Conservation (phyloP, 768 basidiomycete species). For the Boletus rubropictus region DNA sequence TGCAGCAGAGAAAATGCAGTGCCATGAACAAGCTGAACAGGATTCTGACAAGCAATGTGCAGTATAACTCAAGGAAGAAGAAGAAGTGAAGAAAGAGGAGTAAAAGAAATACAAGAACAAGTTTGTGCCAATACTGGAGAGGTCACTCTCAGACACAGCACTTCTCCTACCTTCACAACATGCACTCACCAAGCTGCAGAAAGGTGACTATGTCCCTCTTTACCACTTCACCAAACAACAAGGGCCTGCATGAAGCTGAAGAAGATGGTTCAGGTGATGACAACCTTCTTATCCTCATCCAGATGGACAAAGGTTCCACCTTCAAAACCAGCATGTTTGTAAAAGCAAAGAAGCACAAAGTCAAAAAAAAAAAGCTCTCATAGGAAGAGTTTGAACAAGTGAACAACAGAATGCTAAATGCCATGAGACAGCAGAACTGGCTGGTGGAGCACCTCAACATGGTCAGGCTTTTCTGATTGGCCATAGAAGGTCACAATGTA, state of each 20-base stretch:
- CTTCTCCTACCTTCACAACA: background rate
- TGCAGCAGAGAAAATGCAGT: too few relatives aligned
- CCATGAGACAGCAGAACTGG: background rate
- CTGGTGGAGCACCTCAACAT: fast-evolving
- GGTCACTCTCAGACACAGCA: background rate
- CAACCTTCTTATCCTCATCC: background rate
- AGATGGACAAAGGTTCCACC: background rate
- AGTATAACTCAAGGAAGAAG: too few relatives aligned
- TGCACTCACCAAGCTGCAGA: fast-evolving
- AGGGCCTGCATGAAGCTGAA: background rate
- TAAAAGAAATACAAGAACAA: too few relatives aligned
- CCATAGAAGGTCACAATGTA: too few relatives aligned
- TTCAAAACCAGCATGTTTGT: background rate
- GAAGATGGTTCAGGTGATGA: background rate
- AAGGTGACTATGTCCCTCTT: background rate
- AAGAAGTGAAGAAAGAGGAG: too few relatives aligned
- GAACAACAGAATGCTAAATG: background rate
- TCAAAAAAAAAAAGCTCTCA: background rate
- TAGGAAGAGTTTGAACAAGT: background rate
- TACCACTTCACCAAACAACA: background rate
- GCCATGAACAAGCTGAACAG: too few relatives aligned
- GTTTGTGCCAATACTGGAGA: too few relatives aligned
- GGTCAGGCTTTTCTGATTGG: background rate
- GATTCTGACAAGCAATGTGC: too few relatives aligned
- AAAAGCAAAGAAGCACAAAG: background rate